Base-by-base conservation (phyloP, 2,329 filamentous ascomycete species). In the Pseudofabraea citricarpa region DNA sequence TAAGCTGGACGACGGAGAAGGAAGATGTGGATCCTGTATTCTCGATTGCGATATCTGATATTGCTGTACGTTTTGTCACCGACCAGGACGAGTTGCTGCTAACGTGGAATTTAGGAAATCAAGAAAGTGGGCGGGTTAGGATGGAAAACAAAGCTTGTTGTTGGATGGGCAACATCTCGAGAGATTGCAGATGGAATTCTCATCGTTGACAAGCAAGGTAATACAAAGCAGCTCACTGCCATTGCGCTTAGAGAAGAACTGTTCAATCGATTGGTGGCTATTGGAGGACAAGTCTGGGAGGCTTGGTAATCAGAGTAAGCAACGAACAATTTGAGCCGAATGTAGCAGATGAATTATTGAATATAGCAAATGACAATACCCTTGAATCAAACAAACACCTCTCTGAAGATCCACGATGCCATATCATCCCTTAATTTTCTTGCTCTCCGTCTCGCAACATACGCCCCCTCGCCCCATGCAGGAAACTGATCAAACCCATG, bases 201-300 rank as follows among this genome's bases (percentile, higher is more conserved):
- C 3, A 52, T 61, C 22, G 35, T 53, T 24, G 58, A 59, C 40
- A 59, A 69, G 42, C 64, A 64, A 12, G 77, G 83, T 0, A 65
- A 75, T 13, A 69, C 67, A 40, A 75, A 73, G 46, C 76, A 78
- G 41, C 62, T 93, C 2, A 94, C 85, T 6, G 87, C 87, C 1
- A 73, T 91, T 60, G 72, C 77, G 22, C 65, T 85, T 56, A 65
- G 88, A 29, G 86, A 93, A 54, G 85, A 91, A 65, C 60, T 94
- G 32, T 93, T 93, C 58, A 93, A 93, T 65, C 77, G 87, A 13
- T 60, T 91, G 43, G 67, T 90, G 45, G 79, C 85, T 2, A 86
- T 91, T 65, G 86, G 86, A 1, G 75, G 75, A 12, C 87, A 93
- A 72, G 89, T 89, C 71, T 93, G 87, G 88, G 85, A 89, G 68